Conservation (phyloP, 352 stramenopile species). For the Globisporangium canariense region DNA sequence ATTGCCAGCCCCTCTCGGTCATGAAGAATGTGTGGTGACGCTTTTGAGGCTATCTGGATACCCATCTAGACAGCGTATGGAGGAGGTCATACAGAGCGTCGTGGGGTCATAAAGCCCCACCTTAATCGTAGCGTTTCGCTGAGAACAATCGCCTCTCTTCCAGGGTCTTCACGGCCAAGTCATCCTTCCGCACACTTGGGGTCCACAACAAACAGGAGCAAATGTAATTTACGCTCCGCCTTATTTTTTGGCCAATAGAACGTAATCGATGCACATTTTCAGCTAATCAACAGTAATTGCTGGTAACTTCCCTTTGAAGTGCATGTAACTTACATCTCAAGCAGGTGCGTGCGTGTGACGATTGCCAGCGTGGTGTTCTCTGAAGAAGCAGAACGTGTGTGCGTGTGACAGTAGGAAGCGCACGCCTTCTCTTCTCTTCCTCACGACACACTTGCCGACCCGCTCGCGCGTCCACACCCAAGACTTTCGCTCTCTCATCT, state of each 20-base stretch:
- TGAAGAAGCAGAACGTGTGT: neutral
- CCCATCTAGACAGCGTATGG: too few species aligned
- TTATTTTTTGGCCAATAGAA: neutral
- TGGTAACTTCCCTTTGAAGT: neutral
- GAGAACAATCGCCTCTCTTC: neutral
- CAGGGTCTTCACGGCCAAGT: too few species aligned
- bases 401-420: neutral
- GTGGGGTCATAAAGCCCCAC: too few species aligned
- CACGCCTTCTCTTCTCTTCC: neutral
- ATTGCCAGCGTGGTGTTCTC: neutral
- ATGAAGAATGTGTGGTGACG: neutral
- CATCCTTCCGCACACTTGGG: neutral
- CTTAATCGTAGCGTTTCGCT: neutral
- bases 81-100: too few species aligned
- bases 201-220: too few species aligned
- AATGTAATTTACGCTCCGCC: neutral
- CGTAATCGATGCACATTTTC: neutral
- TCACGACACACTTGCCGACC: slow-evolving; percentile 4
- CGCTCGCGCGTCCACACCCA: neutral
- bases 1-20: neutral
- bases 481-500: neutral
- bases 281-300: too few species aligned
- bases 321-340: slow-evolving; percentile 1
- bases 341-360: neutral
- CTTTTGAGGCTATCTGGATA: too few species aligned